Conservation (phyloP, 2,329 filamentous ascomycete genomes). For the Monosporascus cannonballus region DNA sequence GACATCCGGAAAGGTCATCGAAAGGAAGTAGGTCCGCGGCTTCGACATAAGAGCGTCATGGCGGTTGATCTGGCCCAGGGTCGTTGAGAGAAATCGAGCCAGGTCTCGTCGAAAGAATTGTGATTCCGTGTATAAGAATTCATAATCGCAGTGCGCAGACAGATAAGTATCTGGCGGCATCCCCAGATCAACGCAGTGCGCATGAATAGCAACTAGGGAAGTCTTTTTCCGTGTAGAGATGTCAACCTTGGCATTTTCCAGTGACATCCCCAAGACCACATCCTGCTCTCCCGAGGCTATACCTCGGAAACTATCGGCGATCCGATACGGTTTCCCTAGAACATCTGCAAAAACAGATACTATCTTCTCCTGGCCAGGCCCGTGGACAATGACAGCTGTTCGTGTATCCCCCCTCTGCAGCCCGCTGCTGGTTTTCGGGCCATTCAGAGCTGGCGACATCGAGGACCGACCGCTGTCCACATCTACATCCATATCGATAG, state of each 20-base stretch:
- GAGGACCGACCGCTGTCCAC: conserved; percentile 5
- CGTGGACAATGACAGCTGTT: conserved; percentile 62
- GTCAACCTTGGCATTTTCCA: conserved; percentile 49
- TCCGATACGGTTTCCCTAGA: conserved; percentile 64
- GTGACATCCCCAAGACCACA: conserved; percentile 62
- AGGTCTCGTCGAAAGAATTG: conserved; percentile 71
- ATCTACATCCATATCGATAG: conserved; percentile 20
- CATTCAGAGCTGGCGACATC: conserved; percentile 19
- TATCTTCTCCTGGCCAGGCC: conserved; percentile 65
- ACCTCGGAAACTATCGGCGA: conserved; percentile 49
- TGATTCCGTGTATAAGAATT: conserved; percentile 73
- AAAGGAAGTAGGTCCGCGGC: conserved; percentile 75
- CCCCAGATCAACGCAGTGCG: conserved; percentile 66
- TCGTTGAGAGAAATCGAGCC: conserved; percentile 72
- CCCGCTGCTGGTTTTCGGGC: conserved; percentile 38
- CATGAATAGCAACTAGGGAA: conserved; percentile 64
- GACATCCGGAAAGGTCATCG: conserved; percentile 83
- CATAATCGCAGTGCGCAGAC: conserved; percentile 70
- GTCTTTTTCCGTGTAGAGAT: conserved; percentile 52
- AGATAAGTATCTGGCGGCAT: conserved; percentile 62
- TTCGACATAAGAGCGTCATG: conserved; percentile 75
- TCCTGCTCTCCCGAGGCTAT: conserved; percentile 50
- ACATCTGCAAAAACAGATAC: conserved; percentile 73
- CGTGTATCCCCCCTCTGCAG: conserved; percentile 49
- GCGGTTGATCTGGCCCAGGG: conserved; percentile 71